Evolutionary conservation across 176 grass and related monocot genomes (phyloP), one percentile per base, ranked within the genome.

Genomic region (Zea luxurians): DNA sequence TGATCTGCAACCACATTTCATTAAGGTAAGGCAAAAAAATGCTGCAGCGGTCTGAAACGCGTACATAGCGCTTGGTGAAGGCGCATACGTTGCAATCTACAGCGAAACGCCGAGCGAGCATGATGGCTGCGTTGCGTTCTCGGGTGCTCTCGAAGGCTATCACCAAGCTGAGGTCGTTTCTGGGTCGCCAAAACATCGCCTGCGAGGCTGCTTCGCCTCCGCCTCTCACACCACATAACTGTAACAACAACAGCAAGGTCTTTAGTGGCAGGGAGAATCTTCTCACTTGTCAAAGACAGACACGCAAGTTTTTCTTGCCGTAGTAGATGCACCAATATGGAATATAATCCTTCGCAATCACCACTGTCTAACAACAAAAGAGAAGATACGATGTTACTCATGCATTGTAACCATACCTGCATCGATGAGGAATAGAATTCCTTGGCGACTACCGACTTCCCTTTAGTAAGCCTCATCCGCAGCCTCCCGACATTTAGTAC

Each of bases 341-440:
- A 27, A 68, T 4, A 47, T 10, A 50, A 48, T 81, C 36, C 15
- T 70, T 70, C 49, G 7, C 70, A 15, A 13, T 21, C 53, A 69
- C 34, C 27, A 27, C 27, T 43, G 13, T 48, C 4, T 17, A 86
- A 62, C 34, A 35, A 52, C 5, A 45, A 72, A 53, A 27, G 27
- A 27, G 34, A 88, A 81, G 43, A 68, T 48, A 66, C 37, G 15
- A 34, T 40, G 18, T 43, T 58, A 16, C 60, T 50, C 16, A 41
- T 20, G 12, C 4, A 34, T 13, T 69, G 44, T 41, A 54, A 4
- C 76, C 27, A 38, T 81, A 97, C 93, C 93, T 97, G 90, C 93
- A 97, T 97, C n/a, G 85, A 83, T 17, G 93, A 88, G 10, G 90
- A 97, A 85, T 97, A 97, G 77, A 92, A 97, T 88, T 97, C 93